Base-by-base conservation (phyloP, 129 eudicot species). In the Flaveria robusta region DNA sequence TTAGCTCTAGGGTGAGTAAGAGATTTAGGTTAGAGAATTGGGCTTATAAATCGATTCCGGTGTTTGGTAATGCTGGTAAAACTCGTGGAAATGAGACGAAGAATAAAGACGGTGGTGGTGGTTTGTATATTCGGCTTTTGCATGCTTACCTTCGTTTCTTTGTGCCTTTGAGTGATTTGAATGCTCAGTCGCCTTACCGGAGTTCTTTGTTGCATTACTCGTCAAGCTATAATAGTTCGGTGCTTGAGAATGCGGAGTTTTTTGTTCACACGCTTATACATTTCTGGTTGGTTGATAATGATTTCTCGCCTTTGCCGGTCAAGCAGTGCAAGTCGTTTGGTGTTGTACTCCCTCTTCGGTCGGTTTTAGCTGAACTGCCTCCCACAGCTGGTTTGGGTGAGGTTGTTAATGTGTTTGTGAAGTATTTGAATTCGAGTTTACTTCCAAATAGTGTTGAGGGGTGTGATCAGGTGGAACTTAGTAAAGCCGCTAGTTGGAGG, bases 211-310 rank as follows among this genome's bases (percentile, higher is more conserved):
- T 93, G 74, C 98, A 93, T 71, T 88, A 90, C 79, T 84, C 96
- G 26, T 27, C 84, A 9, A 85, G 85, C 29, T 86, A 74, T 68
- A 83, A 88, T 75, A 72, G 49, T 82, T 83, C 71, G 26, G 82
- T 59, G 34, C 47, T 83, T 72, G 92, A 88, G 37, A 72, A 81
- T n/a, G 89, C 96, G 0, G 96, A 93, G 79, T 93, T 93, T 78
- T 69, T 90, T 64, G 89, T 90, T 60, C 78, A 81, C 13, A 79
- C 91, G 1, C 59, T 93, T 71, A 78, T 90, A 67, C 88, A 93
- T 73, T 93, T 86, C 77, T 93, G 98, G 98, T 71, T 90, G 71
- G 93, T 90, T 47, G 97, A 90, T 76, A 90, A 87, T 77, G 98
- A 93, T 67, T 88, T 93, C 86, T 93, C 98, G 2, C 97, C 98